phyloP scores from a whole-genome alignment of 2,329 filamentous ascomycete genomes.

The Curvularia hawaiiensis region DNA sequence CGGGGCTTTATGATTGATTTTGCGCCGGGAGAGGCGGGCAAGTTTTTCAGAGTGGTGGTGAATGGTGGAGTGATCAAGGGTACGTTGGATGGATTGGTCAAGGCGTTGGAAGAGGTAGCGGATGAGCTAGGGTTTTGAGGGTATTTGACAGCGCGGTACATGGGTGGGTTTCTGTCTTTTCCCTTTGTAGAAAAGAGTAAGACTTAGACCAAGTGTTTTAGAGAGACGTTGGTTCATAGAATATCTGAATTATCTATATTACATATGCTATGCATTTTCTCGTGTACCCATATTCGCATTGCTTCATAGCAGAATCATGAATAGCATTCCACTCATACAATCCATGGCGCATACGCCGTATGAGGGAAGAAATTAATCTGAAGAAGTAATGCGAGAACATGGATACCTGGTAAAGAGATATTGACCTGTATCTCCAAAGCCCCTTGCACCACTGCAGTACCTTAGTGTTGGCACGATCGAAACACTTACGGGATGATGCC shows the following conservation, averaged over 20 bases:
- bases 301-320: conserved; percentile 31
- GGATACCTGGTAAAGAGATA: conserved; percentile 13
- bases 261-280: conserved; percentile 25
- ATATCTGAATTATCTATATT: conserved; percentile 36
- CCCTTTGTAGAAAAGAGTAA: background rate
- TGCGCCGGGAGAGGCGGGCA: conserved; percentile 65
- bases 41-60: conserved; percentile 72
- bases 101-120: conserved; percentile 59
- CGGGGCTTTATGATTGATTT: conserved; percentile 74
- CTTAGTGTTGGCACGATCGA: background rate
- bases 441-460: conserved; percentile 1
- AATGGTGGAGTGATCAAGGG: conserved; percentile 65
- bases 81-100: conserved; percentile 44
- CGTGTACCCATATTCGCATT: conserved; percentile 13
- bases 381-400: conserved; percentile 20
- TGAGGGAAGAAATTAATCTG: conserved; percentile 18
- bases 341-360: conserved; percentile 14
- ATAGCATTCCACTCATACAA: conserved; percentile 23
- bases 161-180: background rate
- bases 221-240: conserved; percentile 19
- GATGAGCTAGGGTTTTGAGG: conserved; percentile 36
- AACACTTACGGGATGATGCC: conserved; percentile 51
- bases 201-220: background rate
- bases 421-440: background rate
- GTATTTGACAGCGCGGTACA: background rate